These are phyloP conservation scores for Omphalotus guepiniiformis DNA, from an alignment of 768 basidiomycete species.

Conservation along the genomic window DNA sequence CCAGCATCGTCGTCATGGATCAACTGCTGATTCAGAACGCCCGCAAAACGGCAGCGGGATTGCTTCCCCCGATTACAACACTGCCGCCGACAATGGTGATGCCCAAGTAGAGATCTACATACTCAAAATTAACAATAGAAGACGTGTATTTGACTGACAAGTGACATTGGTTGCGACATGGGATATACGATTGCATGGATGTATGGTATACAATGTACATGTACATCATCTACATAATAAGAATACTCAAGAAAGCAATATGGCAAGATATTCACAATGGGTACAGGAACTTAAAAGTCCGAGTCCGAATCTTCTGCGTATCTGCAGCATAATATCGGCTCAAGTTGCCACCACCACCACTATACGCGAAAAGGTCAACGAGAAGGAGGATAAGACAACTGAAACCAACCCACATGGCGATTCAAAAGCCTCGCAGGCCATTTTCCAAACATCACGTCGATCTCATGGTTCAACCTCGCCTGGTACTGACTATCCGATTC, in stretches of 20 bases:
- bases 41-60: slow-evolving; percentile 63
- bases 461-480: slow-evolving; percentile 38
- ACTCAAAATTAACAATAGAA: not conserved
- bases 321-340: slow-evolving; percentile 60
- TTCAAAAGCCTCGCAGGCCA: slow-evolving; percentile 73
- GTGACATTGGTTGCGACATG: too few species aligned
- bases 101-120: too few species aligned
- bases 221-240: too few species aligned
- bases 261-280: too few species aligned
- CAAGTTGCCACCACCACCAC: slow-evolving; percentile 87
- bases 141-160: not conserved
- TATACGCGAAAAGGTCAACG: slow-evolving; percentile 20
- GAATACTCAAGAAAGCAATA: too few species aligned
- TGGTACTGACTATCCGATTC: slow-evolving; percentile 28
- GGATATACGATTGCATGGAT: too few species aligned
- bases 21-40: slow-evolving; percentile 87
- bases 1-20: slow-evolving; percentile 93
- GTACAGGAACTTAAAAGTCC: slow-evolving; percentile 33
- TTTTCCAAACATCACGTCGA: slow-evolving; percentile 55
- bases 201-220: too few species aligned
- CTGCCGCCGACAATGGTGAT: slow-evolving; percentile 91
- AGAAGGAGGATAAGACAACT: not conserved
- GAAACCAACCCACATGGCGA: slow-evolving; percentile 48
- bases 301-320: slow-evolving; percentile 54
- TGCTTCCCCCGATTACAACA: slow-evolving; percentile 84